Evolutionary conservation across 169 alveolate genomes (phyloP).

Genomic region (Plasmodium coatneyi): DNA sequence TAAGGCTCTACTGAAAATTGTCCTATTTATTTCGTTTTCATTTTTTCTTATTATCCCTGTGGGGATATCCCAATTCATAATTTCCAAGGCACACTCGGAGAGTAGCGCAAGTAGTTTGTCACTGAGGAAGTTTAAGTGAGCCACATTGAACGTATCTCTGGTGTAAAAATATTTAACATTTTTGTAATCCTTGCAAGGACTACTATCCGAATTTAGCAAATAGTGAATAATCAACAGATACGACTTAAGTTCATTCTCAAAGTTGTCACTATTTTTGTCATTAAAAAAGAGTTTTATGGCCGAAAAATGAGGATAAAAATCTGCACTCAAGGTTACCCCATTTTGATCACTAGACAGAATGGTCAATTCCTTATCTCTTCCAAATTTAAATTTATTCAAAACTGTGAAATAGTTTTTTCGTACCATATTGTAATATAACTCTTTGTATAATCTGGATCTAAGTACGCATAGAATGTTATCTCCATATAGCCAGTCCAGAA

Average conservation of each 20-base stretch:
- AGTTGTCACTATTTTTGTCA: constrained; percentile 1
- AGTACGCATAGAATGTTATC: constrained; percentile 33
- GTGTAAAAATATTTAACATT: constrained; percentile 42
- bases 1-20: constrained; percentile 12
- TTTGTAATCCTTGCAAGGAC: constrained; percentile 53
- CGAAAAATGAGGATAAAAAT: constrained; percentile 56
- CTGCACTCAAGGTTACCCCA: constrained; percentile 20
- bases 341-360: neutral
- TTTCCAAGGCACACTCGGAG: constrained; percentile 49
- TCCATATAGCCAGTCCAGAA: constrained; percentile 47
- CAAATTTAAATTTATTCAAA: constrained; percentile 14
- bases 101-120: constrained; percentile 19
- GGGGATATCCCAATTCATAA: constrained; percentile 51
- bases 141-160: constrained; percentile 33
- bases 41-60: constrained; percentile 36
- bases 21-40: constrained; percentile 14
- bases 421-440: constrained; percentile 17
- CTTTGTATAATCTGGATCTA: neutral
- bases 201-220: constrained; percentile 51
- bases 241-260: constrained; percentile 49
- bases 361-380: constrained; percentile 1
- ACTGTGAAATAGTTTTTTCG: constrained; percentile 17
- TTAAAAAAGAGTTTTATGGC: constrained; percentile 18
- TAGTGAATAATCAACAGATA: constrained; percentile 25
- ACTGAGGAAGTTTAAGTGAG: constrained; percentile 15